Evolutionary conservation across 2,329 filamentous ascomycete genomes (phyloP), one percentile per base, ranked within the genome.

Genomic region (Thyridium curvatum): DNA sequence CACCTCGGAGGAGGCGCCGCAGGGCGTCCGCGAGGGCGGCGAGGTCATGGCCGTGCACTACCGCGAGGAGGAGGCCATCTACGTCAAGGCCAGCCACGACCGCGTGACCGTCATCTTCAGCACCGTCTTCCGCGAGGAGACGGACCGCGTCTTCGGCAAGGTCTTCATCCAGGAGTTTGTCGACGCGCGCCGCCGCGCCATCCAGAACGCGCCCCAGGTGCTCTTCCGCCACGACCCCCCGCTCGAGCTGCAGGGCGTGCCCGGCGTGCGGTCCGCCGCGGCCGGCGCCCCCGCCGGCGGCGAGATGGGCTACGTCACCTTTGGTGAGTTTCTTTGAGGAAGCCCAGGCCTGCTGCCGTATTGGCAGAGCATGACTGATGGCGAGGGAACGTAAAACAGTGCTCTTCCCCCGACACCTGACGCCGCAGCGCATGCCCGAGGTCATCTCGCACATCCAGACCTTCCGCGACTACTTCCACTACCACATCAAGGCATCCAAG

Each of bases 401-500:
- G 35, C 77, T 98, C 32, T 98, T 98, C 71, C 91, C 93, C 34
- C 84, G 93, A 48, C 94, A 99, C 64, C 73, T 99, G 49, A 91
- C 89, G 12, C 80, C 82, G 12, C 88, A 96, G 64, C 80, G 89
- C 58, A 87, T 94, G 69, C 84, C 86, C 44, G 90, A 96, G 50
- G 90, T 94, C 60, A 98, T 99, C 52, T 96, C 90, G 37, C 94
- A 98, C 62, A 97, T 99, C 54, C 94, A 99, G 68, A 99, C 93
- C 12, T 98, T 98, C 86, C 86, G 93, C 50, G 93, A 98, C 60
- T 98, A 98, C 66, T 98, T 99, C 74, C 93, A 99, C 65, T 99
- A 99, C 64, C 93, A 98, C 66, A 98, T 98, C 68, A 98, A 98
- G 69, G 94, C 93, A 21, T 96, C 90, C 46, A 98, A 98, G 74